Evolutionary conservation across 495 filamentous ascomycete genomes (phyloP), one percentile per base, ranked within the genome.

Genomic region (Articulospora tetracladia): DNA sequence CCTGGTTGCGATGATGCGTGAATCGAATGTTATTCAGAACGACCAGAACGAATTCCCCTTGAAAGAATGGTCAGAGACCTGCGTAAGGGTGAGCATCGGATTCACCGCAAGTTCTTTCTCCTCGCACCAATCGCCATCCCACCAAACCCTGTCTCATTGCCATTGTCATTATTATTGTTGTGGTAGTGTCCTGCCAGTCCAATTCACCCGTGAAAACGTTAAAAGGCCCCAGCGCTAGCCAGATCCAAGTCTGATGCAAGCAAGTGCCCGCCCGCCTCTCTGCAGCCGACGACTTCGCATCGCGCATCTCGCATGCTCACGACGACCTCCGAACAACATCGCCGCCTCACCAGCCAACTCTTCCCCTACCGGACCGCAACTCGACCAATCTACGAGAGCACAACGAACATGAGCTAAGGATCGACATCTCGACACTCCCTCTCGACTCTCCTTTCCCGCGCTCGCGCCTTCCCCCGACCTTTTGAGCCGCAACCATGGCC

Each of bases 401-500:
- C 48, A n/a, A 57, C 25, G 53, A 57, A 22, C 10, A 53, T 53
- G 60, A 15, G 55, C 28, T 41, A 26, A 34, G 39, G 32, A 53
- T 26, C 19, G 4, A 27, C 8, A 52, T 48, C 22, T 25, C 7
- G 27, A 11, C 44, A 27, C 46, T 60, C 30, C 36, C 25, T 24
- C 22, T 41, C 24, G 23, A n/a, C 8, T 34, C 48, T 44, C 41
- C 26, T 44, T 46, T 32, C 2, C 50, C 59, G 60, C 53, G 39
- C 22, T 48, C 50, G 28, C 53, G 57, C 60, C 47, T 57, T 36
- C 56, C 28, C 61, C 30, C 30, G 60, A 56, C 57, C 60, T 54
- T 63, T 36, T 41, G 51, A 60, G 28, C 22, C 32, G 44, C 41
- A 50, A 48, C 51, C 36, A 62, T 59, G 58, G n/a, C n/a, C n/a